Evolutionary conservation across 192 early-diverging fungal species (phyloP).

Genomic region (Mortierella hygrophila): DNA sequence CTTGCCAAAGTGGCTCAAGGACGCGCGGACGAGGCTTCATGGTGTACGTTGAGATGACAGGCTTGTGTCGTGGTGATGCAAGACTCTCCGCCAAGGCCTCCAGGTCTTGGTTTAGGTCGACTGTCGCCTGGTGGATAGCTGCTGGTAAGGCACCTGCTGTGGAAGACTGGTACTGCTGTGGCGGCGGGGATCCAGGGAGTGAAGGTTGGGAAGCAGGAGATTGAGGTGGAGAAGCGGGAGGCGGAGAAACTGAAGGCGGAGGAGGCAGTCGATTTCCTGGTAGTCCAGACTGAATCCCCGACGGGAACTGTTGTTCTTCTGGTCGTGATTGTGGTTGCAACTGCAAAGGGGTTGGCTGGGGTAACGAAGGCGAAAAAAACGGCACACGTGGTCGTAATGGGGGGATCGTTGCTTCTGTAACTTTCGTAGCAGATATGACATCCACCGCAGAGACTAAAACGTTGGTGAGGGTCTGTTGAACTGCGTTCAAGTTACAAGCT

Average conservation of each 20-base stretch:
- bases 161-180: not conserved
- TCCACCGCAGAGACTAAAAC: no score
- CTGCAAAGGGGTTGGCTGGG: not conserved
- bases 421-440: no score
- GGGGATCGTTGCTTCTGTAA: no score
- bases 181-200: not conserved
- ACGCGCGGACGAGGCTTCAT: conserved; percentile 6
- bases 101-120: not conserved
- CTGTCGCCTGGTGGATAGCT: not conserved
- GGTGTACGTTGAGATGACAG: not conserved
- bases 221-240: not conserved
- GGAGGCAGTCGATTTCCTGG: not conserved
- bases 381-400: no score
- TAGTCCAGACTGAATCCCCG: not conserved
- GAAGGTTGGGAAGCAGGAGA: not conserved
- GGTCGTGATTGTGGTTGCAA: not conserved
- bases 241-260: conserved; percentile 1
- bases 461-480: no score
- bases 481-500: no score
- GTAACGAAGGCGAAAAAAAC: no score
- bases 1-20: conserved; percentile 24
- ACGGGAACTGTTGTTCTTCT: not conserved
- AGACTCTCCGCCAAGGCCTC: not conserved
- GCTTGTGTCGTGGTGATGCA: conserved; percentile 14
- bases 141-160: not conserved